phyloP scores from a whole-genome alignment of 192 early-diverging fungal genomes.

The Coemansia sp. region DNA sequence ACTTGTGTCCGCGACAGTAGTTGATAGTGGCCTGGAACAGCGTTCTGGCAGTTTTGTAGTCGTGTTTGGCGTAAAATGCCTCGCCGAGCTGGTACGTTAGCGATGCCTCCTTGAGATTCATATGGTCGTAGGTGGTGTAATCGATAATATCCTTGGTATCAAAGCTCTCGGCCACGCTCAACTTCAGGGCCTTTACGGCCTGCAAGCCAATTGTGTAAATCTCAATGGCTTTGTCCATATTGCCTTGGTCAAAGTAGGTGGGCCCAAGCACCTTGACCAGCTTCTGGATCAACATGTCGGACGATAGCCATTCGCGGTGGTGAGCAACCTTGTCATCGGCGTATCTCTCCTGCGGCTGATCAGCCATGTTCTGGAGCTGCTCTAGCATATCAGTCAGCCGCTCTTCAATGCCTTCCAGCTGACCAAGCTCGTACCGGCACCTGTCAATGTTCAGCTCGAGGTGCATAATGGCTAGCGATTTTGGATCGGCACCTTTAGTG shows the following conservation, averaged over 20 bases:
- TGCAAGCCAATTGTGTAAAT: constrained; percentile 29
- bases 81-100: constrained; percentile 25
- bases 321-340: constrained; percentile 11
- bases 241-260: constrained; percentile 8
- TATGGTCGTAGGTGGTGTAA: constrained; percentile 33
- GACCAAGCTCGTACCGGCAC: constrained; percentile 21
- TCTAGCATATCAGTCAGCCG: constrained; percentile 15
- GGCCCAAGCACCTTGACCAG: constrained; percentile 15
- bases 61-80: constrained; percentile 18
- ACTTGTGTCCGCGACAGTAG: constrained; percentile 32
- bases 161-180: constrained; percentile 19
- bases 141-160: constrained; percentile 18
- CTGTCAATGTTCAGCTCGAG: constrained; percentile 34
- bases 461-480: constrained; percentile 23
- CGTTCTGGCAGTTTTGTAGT: constrained; percentile 20
- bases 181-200: constrained; percentile 33
- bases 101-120: constrained; percentile 35
- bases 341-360: constrained; percentile 1
- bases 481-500: background rate
- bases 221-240: constrained; percentile 14
- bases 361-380: background rate
- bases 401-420: constrained; percentile 8
- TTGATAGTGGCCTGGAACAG: constrained; percentile 29
- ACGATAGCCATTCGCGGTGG: constrained; percentile 12
- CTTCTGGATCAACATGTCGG: constrained; percentile 19